These are phyloP conservation scores for Diversispora eburnea DNA, from an alignment of 192 early-diverging fungal genomes.

Conservation along the genomic window DNA sequence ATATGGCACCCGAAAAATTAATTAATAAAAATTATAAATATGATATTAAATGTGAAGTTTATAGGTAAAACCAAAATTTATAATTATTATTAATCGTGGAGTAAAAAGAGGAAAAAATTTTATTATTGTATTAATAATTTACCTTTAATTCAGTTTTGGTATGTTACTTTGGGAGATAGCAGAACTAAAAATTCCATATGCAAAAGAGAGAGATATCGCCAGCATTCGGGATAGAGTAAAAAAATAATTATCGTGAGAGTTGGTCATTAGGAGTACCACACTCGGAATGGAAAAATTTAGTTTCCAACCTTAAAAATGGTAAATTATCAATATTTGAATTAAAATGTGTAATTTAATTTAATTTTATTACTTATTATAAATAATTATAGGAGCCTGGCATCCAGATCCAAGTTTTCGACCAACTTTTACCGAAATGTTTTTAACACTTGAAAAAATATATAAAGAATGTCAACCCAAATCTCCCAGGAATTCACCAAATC, in stretches of 20 bases:
- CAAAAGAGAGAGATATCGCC: neutral
- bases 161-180: constrained; percentile 22
- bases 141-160: constrained; percentile 1
- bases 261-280: neutral
- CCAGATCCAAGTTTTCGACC: neutral
- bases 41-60: constrained; percentile 18
- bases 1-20: constrained; percentile 22
- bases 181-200: constrained; percentile 14
- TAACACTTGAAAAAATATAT: neutral
- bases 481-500: too few species aligned
- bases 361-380: neutral
- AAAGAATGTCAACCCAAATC: neutral
- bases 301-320: neutral
- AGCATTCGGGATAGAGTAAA: neutral
- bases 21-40: neutral
- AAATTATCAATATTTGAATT: too few species aligned
- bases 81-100: neutral
- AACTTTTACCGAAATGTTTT: neutral
- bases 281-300: neutral
- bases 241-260: neutral
- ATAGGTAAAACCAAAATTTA: neutral
- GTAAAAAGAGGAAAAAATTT: neutral
- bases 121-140: too few species aligned
- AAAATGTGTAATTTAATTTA: neutral
- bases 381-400: neutral